These are phyloP conservation scores for Metrosideros polymorpha DNA, from an alignment of 441 rosid genomes.

Conservation along the genomic window DNA sequence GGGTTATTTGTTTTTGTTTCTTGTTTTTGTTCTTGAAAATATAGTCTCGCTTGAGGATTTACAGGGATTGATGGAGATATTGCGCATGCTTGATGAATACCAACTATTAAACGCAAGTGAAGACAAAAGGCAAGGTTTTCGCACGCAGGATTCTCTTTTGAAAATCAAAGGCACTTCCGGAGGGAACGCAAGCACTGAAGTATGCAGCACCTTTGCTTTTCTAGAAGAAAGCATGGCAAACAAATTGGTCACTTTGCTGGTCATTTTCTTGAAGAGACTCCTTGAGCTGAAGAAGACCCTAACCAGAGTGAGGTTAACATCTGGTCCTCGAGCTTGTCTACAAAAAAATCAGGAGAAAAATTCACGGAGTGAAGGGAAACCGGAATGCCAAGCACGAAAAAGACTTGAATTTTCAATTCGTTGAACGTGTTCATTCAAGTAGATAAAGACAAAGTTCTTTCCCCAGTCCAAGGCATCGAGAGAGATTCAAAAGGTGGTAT, in stretches of 20 bases:
- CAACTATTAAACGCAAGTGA: not conserved
- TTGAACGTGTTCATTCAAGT: not conserved
- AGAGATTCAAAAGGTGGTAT: not conserved
- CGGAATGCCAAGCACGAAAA: not conserved
- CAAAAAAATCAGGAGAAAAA: not conserved
- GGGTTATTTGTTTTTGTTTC: not conserved
- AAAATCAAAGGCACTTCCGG: not conserved
- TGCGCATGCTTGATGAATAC: not conserved
- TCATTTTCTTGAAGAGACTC: not conserved
- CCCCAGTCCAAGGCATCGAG: not conserved
- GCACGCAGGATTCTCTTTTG: not conserved
- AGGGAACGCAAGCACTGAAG: not conserved
- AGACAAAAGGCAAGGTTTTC: not conserved
- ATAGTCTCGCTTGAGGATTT: not conserved
- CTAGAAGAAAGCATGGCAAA: not conserved
- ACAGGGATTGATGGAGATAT: not conserved
- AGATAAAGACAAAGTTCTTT: not conserved
- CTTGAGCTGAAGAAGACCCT: not conserved
- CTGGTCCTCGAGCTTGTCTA: not conserved
- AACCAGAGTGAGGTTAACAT: not conserved
- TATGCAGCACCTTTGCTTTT: not conserved
- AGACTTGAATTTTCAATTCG: not conserved
- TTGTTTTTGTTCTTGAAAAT: not conserved
- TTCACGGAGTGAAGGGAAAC: not conserved
- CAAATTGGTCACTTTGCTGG: not conserved